phyloP scores from a whole-genome alignment of 2,329 filamentous ascomycete species.

The Zelopaecilomyces penicillatus region DNA sequence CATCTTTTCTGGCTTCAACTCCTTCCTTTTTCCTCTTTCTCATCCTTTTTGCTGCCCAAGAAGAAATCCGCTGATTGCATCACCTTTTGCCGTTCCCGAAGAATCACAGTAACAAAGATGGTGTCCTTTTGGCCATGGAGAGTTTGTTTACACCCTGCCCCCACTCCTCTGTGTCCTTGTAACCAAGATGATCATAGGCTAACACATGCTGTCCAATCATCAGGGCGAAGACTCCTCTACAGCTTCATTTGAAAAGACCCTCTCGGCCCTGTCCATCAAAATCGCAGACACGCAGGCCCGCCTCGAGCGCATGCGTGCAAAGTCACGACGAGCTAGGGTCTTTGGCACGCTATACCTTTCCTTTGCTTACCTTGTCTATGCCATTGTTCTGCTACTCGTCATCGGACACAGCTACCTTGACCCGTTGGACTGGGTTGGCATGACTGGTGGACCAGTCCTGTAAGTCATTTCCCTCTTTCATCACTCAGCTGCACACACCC shows the following conservation, averaged over 20 bases:
- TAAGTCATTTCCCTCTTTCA: slow-evolving; percentile 32
- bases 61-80: too few species aligned
- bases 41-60: too few species aligned
- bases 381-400: slow-evolving; percentile 73
- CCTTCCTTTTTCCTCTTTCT: too few species aligned
- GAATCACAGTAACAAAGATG: slow-evolving; percentile 42
- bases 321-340: slow-evolving; percentile 69
- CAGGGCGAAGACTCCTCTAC: slow-evolving; percentile 75
- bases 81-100: background rate
- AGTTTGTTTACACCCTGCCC: slow-evolving; percentile 36
- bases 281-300: slow-evolving; percentile 66
- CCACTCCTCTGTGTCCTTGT: background rate
- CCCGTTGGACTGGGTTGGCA: slow-evolving; percentile 64
- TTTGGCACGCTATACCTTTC: slow-evolving; percentile 85
- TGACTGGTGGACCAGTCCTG: slow-evolving; percentile 72
- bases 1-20: too few species aligned
- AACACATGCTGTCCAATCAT: background rate
- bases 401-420: slow-evolving; percentile 77
- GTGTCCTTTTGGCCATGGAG: slow-evolving; percentile 82
- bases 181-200: too few species aligned
- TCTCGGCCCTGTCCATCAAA: slow-evolving; percentile 73
- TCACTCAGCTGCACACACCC: background rate
- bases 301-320: slow-evolving; percentile 65
- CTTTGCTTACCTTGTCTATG: slow-evolving; percentile 83
- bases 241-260: slow-evolving; percentile 85